Conservation (phyloP, 192 early-diverging fungal species). For the Obelidium mucronatum region DNA sequence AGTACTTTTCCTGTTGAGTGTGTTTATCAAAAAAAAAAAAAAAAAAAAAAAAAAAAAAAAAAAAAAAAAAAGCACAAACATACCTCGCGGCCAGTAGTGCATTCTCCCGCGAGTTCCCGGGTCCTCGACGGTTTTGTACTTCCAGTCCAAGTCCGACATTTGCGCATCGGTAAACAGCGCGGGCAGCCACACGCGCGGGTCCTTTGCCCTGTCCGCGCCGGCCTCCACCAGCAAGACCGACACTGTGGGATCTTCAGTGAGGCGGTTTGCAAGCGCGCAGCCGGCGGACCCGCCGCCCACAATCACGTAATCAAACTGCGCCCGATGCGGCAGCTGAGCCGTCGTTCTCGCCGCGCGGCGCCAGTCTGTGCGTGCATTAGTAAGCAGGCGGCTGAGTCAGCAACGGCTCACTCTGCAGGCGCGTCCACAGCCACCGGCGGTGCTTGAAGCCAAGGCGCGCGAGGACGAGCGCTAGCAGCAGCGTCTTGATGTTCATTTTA, state of each 20-base stretch:
- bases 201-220: constrained; percentile 41
- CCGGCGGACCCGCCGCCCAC: constrained; percentile 51
- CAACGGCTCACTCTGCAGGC: no score
- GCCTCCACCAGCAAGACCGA: constrained; percentile 54
- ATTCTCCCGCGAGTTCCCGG: not conserved
- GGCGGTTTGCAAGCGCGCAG: constrained; percentile 44
- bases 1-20: constrained; percentile 6
- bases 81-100: constrained; percentile 37
- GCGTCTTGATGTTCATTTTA: no score
- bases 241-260: constrained; percentile 47
- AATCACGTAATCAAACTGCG: constrained; percentile 42
- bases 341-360: no score
- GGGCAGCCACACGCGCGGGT: constrained; percentile 32
- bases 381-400: no score
- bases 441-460: no score
- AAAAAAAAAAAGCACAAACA: not conserved
- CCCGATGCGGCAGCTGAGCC: no score
- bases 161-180: constrained; percentile 22
- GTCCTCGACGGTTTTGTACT: constrained; percentile 21
- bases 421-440: no score
- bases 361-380: no score
- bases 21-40: no score
- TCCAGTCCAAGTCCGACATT: constrained; percentile 24
- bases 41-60: no score
- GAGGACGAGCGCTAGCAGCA: no score